A percentile compares a stretch with the other conserved stretches of the same genome.
These are phyloP conservation scores for Prunus mume DNA, from an alignment of 306 rosid species.

Conservation along the genomic window DNA sequence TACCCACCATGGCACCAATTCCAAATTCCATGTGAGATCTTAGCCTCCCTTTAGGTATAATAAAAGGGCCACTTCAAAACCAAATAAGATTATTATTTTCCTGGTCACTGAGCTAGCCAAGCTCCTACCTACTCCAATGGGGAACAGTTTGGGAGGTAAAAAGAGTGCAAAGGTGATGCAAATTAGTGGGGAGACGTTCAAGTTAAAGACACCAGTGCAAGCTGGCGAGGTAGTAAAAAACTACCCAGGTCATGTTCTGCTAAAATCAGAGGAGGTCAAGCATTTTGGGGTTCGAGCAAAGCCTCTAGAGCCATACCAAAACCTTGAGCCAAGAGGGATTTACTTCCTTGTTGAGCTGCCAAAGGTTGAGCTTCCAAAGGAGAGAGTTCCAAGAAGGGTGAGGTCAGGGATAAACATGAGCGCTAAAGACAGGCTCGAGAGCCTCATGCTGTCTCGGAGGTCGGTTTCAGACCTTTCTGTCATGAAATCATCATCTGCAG, in stretches of 20 bases:
- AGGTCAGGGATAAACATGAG: conserved; percentile 81
- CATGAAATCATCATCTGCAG: conserved; percentile 31
- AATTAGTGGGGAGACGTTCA: conserved; percentile 75
- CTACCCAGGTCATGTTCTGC: conserved; percentile 64
- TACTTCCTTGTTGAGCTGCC: conserved; percentile 86
- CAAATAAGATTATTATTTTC: neutral
- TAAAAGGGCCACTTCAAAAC: neutral
- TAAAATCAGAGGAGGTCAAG: conserved; percentile 80
- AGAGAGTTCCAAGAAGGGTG: conserved; percentile 55
- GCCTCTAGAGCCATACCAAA: conserved; percentile 50
- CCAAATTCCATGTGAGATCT: neutral
- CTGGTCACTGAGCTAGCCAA: neutral
- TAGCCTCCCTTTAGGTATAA: neutral
- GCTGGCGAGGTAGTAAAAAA: conserved; percentile 54
- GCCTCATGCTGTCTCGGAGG: conserved; percentile 61
- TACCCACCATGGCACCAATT: conserved; percentile 27
- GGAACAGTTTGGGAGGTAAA: conserved; percentile 67
- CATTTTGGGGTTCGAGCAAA: conserved; percentile 75
- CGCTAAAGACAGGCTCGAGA: conserved; percentile 85
- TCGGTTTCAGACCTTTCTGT: conserved; percentile 67
- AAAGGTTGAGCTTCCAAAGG: neutral
- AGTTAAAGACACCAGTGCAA: conserved; percentile 53
- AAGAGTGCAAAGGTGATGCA: conserved; percentile 77
- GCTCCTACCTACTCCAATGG: conserved; percentile 41
- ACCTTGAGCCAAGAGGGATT: conserved; percentile 50